Conservation (phyloP, 371 early-diverging fungal genomes). For the Parasitella parasitica region DNA sequence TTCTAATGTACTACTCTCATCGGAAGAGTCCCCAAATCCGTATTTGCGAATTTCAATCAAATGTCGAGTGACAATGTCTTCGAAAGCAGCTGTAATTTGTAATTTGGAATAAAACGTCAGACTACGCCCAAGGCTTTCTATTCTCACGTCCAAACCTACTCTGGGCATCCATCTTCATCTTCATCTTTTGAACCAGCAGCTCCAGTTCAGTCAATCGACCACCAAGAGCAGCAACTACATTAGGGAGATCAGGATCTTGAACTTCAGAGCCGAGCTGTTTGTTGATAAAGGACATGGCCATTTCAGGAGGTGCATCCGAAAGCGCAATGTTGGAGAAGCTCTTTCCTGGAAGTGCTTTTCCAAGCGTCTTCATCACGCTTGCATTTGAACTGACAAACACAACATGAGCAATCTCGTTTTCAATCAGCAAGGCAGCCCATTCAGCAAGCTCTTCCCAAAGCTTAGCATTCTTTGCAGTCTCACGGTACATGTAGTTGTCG, state of each 20-base stretch:
- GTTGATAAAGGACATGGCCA: conserved; percentile 62
- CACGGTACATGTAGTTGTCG: conserved; percentile 80
- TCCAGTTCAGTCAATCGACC: conserved; percentile 91
- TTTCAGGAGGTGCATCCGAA: conserved; percentile 69
- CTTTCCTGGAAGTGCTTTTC: conserved; percentile 76
- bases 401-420: conserved; percentile 87
- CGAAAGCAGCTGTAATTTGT: conserved; percentile 66
- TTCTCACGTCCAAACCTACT: conserved; percentile 34
- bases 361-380: conserved; percentile 66
- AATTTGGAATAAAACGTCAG: not conserved
- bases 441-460: conserved; percentile 77
- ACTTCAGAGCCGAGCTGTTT: conserved; percentile 54
- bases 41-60: conserved; percentile 85
- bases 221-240: conserved; percentile 71
- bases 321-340: conserved; percentile 72
- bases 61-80: conserved; percentile 76
- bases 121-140: not conserved
- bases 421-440: conserved; percentile 74
- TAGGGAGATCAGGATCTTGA: conserved; percentile 49
- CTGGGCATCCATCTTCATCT: conserved; percentile 64
- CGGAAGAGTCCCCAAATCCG: conserved; percentile 71
- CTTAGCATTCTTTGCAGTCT: conserved; percentile 54
- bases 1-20: conserved; percentile 43
- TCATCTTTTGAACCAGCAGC: conserved; percentile 81
- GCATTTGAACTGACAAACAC: conserved; percentile 84